These are phyloP conservation scores for Diutina scorzettiae DNA, from an alignment of 1,139 yeast species.

Conservation along the genomic window DNA sequence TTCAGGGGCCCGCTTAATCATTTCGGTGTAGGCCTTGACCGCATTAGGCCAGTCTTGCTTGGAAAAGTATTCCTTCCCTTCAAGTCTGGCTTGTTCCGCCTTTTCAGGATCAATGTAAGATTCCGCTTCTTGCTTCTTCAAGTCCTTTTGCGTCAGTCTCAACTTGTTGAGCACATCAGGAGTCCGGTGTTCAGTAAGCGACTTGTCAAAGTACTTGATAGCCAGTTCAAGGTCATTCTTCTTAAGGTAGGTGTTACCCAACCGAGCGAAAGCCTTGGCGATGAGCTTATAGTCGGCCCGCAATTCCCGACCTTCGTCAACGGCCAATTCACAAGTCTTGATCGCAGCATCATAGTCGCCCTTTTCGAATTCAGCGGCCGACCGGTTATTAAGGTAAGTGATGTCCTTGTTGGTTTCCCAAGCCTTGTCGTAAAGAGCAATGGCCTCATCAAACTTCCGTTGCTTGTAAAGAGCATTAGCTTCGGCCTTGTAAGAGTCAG, in stretches of 20 bases:
- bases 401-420: slow-evolving; percentile 77
- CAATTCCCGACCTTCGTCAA: slow-evolving; percentile 79
- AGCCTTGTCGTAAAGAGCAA: slow-evolving; percentile 73
- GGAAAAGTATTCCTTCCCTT: slow-evolving; percentile 82
- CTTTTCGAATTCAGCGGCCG: slow-evolving; percentile 96
- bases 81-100: slow-evolving; percentile 90
- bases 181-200: slow-evolving; percentile 94
- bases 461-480: slow-evolving; percentile 84
- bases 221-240: slow-evolving; percentile 63
- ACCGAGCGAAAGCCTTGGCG: slow-evolving; percentile 88
- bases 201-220: slow-evolving; percentile 70
- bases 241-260: slow-evolving; percentile 76
- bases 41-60: slow-evolving; percentile 97
- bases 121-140: slow-evolving; percentile 65
- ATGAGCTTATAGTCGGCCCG: slow-evolving; percentile 87
- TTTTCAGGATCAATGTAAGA: slow-evolving; percentile 79
- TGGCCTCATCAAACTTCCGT: slow-evolving; percentile 88
- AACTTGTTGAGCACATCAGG: slow-evolving; percentile 86
- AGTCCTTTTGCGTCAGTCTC: slow-evolving; percentile 76
- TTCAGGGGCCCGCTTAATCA: slow-evolving; percentile 90
- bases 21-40: slow-evolving; percentile 87
- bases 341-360: slow-evolving; percentile 85
- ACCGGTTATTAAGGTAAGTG: slow-evolving; percentile 88
- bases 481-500: slow-evolving; percentile 71
- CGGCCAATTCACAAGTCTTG: slow-evolving; percentile 66